Base-by-base conservation (phyloP, 2,329 filamentous ascomycete genomes). In the Ophiostoma sp. region DNA sequence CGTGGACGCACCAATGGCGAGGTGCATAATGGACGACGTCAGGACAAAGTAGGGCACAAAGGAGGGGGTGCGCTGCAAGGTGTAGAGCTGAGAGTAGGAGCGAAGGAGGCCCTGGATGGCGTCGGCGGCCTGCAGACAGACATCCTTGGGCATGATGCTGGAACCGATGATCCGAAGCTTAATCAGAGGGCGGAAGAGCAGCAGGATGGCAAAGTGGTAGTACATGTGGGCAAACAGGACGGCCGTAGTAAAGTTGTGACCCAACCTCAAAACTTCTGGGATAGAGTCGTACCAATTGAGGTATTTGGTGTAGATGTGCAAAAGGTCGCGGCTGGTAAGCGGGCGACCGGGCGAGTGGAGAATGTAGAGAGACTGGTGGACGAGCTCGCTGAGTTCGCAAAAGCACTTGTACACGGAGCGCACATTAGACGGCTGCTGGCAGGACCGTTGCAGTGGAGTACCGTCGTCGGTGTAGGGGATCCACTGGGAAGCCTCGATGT, bases 211-310 rank as follows among this genome's bases (percentile, higher is more conserved):
- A 75, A 90, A 91, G 78, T 92, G 87, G 78, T 92, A 92, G 75
- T 92, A 89, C 90, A 92, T 91, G 79, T 94, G 92, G 50, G 92
- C 87, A 75, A 92, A 91, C 25, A 94, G 82, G 48, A 93, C 91
- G 63, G 92, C 90, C 12, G 92, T 91, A 2, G 91, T 91, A 70
- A 92, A 92, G 76, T 91, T 92, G 74, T 91, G 87, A 1, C 89
- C 89, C 2, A 93, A 80, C 28, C 87, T 84, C 69, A 94, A 83
- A 1, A 88, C 86, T 74, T 88, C 85, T 0, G 92, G 92, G 74
- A 94, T 87, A 33, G 83, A 84, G 73, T 89, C 88, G 79, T 93
- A 93, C 92, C 92, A 94, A 70, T 89, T 87, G 19, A 92, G 84
- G 76, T 92, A 94, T 76, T 90, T 87, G 0, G 87, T 89, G 76